These are phyloP conservation scores for Paramecium pentaurelia DNA, from an alignment of 73 alveolate species.

Conservation along the genomic window DNA sequence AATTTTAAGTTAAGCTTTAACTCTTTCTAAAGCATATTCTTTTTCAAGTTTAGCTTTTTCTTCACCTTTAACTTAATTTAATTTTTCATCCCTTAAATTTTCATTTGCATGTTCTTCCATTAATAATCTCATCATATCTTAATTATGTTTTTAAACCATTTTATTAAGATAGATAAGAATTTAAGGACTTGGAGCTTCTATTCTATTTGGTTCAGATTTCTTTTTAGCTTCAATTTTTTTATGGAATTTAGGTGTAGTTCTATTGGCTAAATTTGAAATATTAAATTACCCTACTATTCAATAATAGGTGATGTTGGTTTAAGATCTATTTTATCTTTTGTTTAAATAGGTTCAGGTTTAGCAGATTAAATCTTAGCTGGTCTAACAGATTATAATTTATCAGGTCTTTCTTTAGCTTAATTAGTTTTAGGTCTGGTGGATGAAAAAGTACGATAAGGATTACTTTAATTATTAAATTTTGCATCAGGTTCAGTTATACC, in stretches of 20 bases:
- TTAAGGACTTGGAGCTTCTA: not conserved
- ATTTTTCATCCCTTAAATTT: not conserved
- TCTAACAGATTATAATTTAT: not conserved
- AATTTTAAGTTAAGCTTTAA: not conserved
- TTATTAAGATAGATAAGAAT: not conserved
- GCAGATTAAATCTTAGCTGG: not conserved
- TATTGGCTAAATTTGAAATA: not conserved
- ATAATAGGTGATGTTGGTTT: not conserved
- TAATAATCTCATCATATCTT: not conserved
- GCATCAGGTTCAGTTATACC: not conserved
- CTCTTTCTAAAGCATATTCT: not conserved
- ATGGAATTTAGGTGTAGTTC: not conserved
- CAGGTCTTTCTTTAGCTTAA: not conserved
- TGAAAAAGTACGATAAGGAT: not conserved
- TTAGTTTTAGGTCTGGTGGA: not conserved
- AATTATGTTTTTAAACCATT: not conserved
- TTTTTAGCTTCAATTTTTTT: not conserved
- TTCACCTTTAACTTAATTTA: not conserved
- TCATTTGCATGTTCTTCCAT: constrained; percentile 5
- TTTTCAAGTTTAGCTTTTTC: not conserved
- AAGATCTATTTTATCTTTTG: not conserved
- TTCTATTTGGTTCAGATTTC: not conserved
- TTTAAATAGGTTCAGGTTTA: not conserved
- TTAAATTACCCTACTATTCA: not conserved
- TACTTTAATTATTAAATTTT: not conserved